Conservation (phyloP, 129 eudicot genomes). For the Escallonia rubra region DNA sequence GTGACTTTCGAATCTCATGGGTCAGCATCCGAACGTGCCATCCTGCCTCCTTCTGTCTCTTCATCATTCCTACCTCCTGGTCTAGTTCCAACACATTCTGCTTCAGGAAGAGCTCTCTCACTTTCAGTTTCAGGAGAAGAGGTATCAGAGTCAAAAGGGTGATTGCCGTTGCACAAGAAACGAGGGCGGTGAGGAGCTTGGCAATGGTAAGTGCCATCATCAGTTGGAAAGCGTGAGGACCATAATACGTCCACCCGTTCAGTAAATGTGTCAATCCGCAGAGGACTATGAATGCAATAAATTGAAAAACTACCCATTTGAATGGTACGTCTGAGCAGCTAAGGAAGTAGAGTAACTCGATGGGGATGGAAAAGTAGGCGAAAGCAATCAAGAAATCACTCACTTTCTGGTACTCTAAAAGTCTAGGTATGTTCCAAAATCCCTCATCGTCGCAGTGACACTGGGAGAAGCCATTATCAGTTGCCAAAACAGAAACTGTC, state of each 20-base stretch:
- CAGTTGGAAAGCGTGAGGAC: conserved; percentile 64
- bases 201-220: conserved; percentile 69
- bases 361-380: conserved; percentile 78
- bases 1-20: conserved; percentile 72
- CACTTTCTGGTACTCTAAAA: conserved; percentile 63
- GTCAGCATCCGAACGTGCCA: conserved; percentile 76
- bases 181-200: conserved; percentile 70
- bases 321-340: conserved; percentile 75
- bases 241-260: conserved; percentile 79
- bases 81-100: conserved; percentile 81
- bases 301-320: conserved; percentile 85
- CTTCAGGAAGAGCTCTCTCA: conserved; percentile 61
- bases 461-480: conserved; percentile 32
- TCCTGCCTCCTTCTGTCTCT: conserved; percentile 70
- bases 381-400: conserved; percentile 77
- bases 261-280: conserved; percentile 88
- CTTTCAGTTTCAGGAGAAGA: conserved; percentile 67
- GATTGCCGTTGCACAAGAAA: conserved; percentile 79
- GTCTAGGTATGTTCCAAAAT: conserved; percentile 50
- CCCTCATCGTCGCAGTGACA: conserved; percentile 83
- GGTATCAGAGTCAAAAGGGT: conserved; percentile 76
- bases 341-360: conserved; percentile 71
- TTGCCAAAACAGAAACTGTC: conserved; percentile 18
- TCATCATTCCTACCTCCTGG: conserved; percentile 80
- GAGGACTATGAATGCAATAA: conserved; percentile 69